Evolutionary conservation across 164 flowering plant species (phyloP), one percentile per base, ranked within the genome.

Genomic region (Umbilicus rupestris): DNA sequence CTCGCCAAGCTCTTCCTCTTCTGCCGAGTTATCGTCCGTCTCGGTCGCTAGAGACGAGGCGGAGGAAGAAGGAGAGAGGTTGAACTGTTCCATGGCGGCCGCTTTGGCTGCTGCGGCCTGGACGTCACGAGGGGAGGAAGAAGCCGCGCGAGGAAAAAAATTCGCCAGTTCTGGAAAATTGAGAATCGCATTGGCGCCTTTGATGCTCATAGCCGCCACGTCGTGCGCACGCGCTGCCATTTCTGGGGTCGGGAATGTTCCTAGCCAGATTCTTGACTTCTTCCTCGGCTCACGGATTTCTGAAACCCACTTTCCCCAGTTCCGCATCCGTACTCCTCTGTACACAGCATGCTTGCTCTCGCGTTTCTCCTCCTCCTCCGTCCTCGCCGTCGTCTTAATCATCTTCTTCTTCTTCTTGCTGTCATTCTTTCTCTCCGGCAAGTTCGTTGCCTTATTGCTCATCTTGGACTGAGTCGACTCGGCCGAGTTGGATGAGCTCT

Each of bases 161-260:
- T 29, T 35, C 24, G 42, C 65, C 10, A 62, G 42, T 31, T 62
- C 20, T 7, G 65, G 65, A 9, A 62, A 62, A 39, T 62, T 62
- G 44, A 62, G 65, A 10, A 62, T 62, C 24, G 65, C 65, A 62
- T 62, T 62, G 26, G 14, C 26, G 12, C 65, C 65, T 33, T 62
- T 62, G 39, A 62, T 62, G 39, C 65, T 62, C 42, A 62, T 17
- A 0, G 65, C 65, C 5, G 65, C 65, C 9, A 62, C 65, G 24
- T 62, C 65, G 8, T 62, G 65, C 24, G 65, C 65, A 62, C 65
- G 65, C 26, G 65, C 65, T 17, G 65, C 65, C 65, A 62, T 62
- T 62, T 62, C 65, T 10, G 65, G 65, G 2, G 42, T 33, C 2
- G 65, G 65, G 39, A 62, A 62, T 7, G 65, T 62, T 33, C 65